Base-by-base conservation (phyloP, 1,284 basidiomycete genomes). In the Fomitopsis palustris region DNA sequence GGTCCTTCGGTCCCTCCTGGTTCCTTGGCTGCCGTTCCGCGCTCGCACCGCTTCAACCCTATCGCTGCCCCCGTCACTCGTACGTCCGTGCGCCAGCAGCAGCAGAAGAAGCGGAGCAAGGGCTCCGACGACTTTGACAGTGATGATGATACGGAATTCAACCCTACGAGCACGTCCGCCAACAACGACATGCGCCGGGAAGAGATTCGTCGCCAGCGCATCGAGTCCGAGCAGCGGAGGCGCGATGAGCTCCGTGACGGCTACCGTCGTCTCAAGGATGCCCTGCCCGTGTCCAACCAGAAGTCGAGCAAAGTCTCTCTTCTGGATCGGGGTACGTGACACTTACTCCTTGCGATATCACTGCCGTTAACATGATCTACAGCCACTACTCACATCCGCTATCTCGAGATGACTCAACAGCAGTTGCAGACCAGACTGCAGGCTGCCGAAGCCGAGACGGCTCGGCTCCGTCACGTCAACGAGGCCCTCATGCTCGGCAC, bases 161-260 rank as follows among this genome's bases (percentile, higher is more conserved):
- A 86, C 54, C 69, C 74, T 37, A 67, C 76, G 60, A 62, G 63
- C 52, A 66, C 76, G 33, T 68, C 75, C 27, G 62, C 65, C 58
- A 70, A 65, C 61, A 73, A 72, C 65, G 86, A 89, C 65, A 81
- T 81, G 56, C 88, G 89, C 73, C 87, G 89, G 67, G 90, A 93
- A 77, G 90, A 89, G 61, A 90, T 93, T 66, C 88, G 89, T 71
- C 84, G 85, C 71, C 90, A 92, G 77, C 88, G 90, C 75, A 93
- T 92, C 76, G 88, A 91, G 79, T 92, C 89, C 27, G 88, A 90
- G 78, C 90, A 95, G 80, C 81, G 91, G 66, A 83, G 92, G 67
- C 86, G 92, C 53, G 90, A 95, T 68, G 92, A 94, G 75, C 87
- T 95, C 67, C 80, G 91, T 58, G 90, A 93, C 61, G 92, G 92